These are phyloP conservation scores for Cicer chorassanicum DNA, from an alignment of 306 rosid species.

Conservation along the genomic window DNA sequence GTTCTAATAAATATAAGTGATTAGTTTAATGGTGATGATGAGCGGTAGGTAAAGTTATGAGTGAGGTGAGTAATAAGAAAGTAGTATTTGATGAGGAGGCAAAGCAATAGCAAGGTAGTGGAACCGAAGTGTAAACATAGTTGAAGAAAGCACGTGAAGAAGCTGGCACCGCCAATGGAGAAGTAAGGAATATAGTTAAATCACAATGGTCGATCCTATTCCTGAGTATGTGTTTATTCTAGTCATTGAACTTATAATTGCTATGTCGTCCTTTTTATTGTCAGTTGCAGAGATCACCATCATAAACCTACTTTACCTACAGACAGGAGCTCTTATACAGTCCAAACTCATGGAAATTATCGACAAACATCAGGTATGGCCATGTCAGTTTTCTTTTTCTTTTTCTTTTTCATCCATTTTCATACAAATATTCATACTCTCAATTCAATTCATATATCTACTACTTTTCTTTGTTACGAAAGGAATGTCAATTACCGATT, in stretches of 20 bases:
- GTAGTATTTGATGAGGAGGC: too few species aligned
- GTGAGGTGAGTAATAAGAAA: too few species aligned
- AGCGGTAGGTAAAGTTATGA: too few species aligned
- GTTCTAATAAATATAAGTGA: too few species aligned
- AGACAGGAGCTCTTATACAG: neutral
- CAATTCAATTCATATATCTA: too few species aligned
- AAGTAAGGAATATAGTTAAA: constrained; percentile 38
- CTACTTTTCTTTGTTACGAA: too few species aligned
- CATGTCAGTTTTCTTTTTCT: constrained; percentile 35
- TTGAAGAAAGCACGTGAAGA: constrained; percentile 54
- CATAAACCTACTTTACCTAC: constrained; percentile 30
- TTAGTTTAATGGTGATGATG: too few species aligned
- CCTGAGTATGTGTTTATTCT: constrained; percentile 28
- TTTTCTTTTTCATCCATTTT: too few species aligned
- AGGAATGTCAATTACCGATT: too few species aligned
- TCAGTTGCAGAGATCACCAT: constrained; percentile 40
- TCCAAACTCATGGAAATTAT: constrained; percentile 35
- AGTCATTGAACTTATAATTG: constrained; percentile 53
- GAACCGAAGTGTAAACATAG: neutral
- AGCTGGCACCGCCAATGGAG: constrained; percentile 18
- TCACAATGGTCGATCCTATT: constrained; percentile 16
- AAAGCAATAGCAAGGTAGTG: too few species aligned
- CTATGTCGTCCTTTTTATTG: constrained; percentile 41
- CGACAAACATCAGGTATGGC: constrained; percentile 39
- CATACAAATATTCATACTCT: too few species aligned